Evolutionary conservation across 768 basidiomycete species (phyloP), one percentile per base, ranked within the genome.

Genomic region (Leucogyrophana mollusca): DNA sequence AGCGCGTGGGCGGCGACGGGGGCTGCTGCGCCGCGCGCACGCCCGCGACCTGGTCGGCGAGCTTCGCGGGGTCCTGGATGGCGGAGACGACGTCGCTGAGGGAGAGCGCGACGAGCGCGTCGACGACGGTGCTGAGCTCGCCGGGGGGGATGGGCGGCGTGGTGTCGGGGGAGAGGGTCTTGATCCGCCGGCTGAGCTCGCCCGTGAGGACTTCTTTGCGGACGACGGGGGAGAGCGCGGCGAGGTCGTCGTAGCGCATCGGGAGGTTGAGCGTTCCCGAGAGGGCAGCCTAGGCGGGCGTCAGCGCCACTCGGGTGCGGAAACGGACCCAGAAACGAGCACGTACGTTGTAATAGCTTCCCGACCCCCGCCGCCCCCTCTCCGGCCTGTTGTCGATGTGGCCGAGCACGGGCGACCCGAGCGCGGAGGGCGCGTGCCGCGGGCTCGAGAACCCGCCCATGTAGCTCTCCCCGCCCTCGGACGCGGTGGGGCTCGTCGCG

Each of bases 191-290:
- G 56, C 78, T 85, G 21, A 93, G 71, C 62, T 93, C 91, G 24
- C 90, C 91, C 0, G 87, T 83, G 21, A 94, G 73, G 4, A 93
- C 86, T 57, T 91, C 89, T 60, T 85, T 87, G 54, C 91, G 82
- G 10, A 93, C 90, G 16, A 93, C 91, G 14, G 91, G 90, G 9
- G 91, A 91, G 34, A 94, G 70, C 0, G 82, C 77, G 0, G 89
- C 76, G 5, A 93, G 77, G 46, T 92, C 89, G 52, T 93, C 91
- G 50, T 90, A 91, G n/a, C 80, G 84, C 82, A 91, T 87, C 0
- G 90, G 85, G 14, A 92, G 62, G 59, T 85, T 89, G 32, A 90
- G 73, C 0, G 83, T 90, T 13, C 90, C 91, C 4, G 83, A 70
- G 4, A 92, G 74, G 3, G 91, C 90, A 49, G 90, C 90, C 90